phyloP scores from a whole-genome alignment of 2,329 filamentous ascomycete species.

The Phyllosticta citriasiana region DNA sequence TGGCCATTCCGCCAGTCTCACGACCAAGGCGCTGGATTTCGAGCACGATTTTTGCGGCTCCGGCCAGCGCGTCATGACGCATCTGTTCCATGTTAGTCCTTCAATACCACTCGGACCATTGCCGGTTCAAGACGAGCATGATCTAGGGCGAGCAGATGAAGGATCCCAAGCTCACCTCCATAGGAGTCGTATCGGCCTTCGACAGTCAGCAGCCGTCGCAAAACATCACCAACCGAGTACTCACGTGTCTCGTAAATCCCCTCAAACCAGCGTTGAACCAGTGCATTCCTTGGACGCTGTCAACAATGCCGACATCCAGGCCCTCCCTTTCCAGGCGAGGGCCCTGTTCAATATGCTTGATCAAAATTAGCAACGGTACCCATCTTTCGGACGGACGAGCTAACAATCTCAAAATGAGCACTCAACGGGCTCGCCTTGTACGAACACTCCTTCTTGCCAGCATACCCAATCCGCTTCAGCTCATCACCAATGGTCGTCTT shows the following conservation, averaged over 20 bases:
- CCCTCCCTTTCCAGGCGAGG: slow-evolving; percentile 7
- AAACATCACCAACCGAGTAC: neutral
- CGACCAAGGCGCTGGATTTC: slow-evolving; percentile 1
- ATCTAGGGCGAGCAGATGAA: no score
- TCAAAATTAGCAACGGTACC: neutral
- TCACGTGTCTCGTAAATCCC: neutral
- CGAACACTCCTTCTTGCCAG: slow-evolving; percentile 15
- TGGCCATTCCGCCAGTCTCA: neutral
- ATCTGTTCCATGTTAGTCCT: neutral
- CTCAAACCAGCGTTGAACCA: slow-evolving; percentile 4
- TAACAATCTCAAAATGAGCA: slow-evolving; percentile 9
- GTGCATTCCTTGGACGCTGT: slow-evolving; percentile 9
- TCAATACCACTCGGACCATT: neutral
- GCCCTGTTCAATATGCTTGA: slow-evolving; percentile 6
- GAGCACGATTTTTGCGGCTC: neutral
- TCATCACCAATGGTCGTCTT: slow-evolving; percentile 17
- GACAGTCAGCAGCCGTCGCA: neutral
- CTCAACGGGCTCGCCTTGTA: neutral
- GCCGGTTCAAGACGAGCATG: no score
- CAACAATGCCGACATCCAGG: slow-evolving; percentile 6
- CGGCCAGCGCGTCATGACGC: neutral
- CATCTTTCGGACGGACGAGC: neutral
- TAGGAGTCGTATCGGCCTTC: slow-evolving; percentile 1
- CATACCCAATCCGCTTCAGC: slow-evolving; percentile 23
- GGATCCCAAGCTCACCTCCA: neutral